These are phyloP conservation scores for Melampsora allii-populina DNA, from an alignment of 1,284 basidiomycete species.

Conservation along the genomic window DNA sequence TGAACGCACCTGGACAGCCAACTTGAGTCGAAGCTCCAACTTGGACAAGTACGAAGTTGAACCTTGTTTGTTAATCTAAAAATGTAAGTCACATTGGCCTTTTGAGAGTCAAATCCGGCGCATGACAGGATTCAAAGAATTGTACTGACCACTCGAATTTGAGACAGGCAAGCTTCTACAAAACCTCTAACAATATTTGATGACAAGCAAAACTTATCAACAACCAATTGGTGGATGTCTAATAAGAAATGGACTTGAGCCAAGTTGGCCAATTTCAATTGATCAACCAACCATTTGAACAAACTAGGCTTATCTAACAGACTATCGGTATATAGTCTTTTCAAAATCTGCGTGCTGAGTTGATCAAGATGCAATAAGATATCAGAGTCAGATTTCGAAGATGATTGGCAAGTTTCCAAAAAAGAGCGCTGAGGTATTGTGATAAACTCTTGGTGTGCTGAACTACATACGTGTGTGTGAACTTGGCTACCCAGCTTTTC, in stretches of 20 bases:
- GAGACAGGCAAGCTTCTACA: conserved; percentile 37
- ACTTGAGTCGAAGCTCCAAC: conserved; percentile 33
- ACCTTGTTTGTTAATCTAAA: conserved; percentile 33
- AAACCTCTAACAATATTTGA: conserved; percentile 43
- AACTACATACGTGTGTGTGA: conserved; percentile 67
- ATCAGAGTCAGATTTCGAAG: conserved; percentile 42
- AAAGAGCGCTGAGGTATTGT: conserved; percentile 39
- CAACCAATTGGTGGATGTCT: conserved; percentile 36
- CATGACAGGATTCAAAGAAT: background rate
- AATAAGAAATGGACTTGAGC: conserved; percentile 76
- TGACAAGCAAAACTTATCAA: conserved; percentile 36
- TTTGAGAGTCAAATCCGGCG: background rate
- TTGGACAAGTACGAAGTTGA: conserved; percentile 32
- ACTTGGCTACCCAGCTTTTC: conserved; percentile 73
- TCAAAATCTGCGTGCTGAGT: conserved; percentile 7
- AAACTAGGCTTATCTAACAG: conserved; percentile 78
- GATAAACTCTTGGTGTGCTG: conserved; percentile 24
- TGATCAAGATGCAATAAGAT: conserved; percentile 48
- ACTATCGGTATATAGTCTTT: conserved; percentile 70
- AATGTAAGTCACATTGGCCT: background rate
- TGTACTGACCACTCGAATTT: conserved; percentile 38
- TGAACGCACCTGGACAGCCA: conserved; percentile 36
- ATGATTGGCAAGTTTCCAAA: conserved; percentile 12
- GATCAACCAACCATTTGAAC: conserved; percentile 76
- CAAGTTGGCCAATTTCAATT: conserved; percentile 69